Evolutionary conservation across 2,329 filamentous ascomycete genomes (phyloP).

Genomic region (Colletotrichum eleusines): DNA sequence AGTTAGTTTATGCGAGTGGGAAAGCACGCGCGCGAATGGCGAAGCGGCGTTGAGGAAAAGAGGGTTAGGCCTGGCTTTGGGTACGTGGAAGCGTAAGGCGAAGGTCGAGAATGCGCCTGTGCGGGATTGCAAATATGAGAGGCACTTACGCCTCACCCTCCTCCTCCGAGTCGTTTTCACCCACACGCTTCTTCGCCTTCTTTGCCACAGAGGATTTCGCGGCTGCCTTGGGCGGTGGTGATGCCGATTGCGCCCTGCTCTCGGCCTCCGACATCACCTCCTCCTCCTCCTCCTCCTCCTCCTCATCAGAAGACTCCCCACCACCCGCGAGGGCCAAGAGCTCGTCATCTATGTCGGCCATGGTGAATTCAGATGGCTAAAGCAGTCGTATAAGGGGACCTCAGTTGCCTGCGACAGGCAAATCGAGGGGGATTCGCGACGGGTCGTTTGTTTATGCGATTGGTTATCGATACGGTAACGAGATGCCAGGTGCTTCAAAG

Average conservation of each 20-base stretch:
- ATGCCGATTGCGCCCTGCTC: constrained; percentile 67
- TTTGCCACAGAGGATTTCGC: constrained; percentile 54
- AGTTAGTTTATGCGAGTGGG: neutral
- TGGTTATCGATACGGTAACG: neutral
- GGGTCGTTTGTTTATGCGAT: constrained; percentile 5
- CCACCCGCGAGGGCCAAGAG: constrained; percentile 92
- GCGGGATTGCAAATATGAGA: constrained; percentile 17
- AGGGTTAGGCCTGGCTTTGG: neutral
- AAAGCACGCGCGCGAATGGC: neutral
- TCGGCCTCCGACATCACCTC: constrained; percentile 64
- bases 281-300: constrained; percentile 66
- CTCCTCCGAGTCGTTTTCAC: constrained; percentile 77
- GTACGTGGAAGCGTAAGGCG: neutral
- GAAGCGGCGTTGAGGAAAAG: neutral
- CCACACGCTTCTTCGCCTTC: constrained; percentile 64
- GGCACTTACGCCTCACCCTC: constrained; percentile 84
- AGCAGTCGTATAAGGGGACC: constrained; percentile 10
- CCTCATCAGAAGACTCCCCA: constrained; percentile 71
- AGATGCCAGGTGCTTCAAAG: neutral
- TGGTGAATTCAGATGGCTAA: constrained; percentile 54
- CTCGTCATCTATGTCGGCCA: constrained; percentile 94
- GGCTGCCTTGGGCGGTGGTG: constrained; percentile 57
- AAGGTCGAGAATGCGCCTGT: neutral
- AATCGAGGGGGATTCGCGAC: constrained; percentile 16
- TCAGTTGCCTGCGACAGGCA: neutral